Conservation (phyloP, 2,329 filamentous ascomycete species). For the Phialophora verrucosa region DNA sequence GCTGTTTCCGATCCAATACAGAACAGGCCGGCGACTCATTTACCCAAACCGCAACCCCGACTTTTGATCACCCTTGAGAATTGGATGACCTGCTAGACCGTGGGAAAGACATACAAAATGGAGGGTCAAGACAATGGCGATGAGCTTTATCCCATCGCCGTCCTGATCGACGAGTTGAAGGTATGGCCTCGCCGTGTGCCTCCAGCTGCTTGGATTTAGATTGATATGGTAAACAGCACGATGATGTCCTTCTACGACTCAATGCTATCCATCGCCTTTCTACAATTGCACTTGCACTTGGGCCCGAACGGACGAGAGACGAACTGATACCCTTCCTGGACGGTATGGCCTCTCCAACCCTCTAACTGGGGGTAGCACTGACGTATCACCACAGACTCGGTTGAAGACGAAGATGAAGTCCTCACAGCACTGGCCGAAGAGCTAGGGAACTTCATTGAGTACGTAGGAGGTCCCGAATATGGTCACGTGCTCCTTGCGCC, state of each 20-base stretch:
- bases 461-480: slow-evolving; percentile 91
- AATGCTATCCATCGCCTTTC: slow-evolving; percentile 98
- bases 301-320: slow-evolving; percentile 93
- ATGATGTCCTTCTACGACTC: slow-evolving; percentile 95
- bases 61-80: slow-evolving; percentile 30
- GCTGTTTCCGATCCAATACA: slow-evolving; percentile 7
- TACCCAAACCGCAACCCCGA: slow-evolving; percentile 14
- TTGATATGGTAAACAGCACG: slow-evolving; percentile 69
- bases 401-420: slow-evolving; percentile 98
- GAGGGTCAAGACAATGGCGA: slow-evolving; percentile 90
- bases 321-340: slow-evolving; percentile 99
- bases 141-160: slow-evolving; percentile 99
- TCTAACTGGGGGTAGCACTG: slow-evolving; percentile 38
- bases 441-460: slow-evolving; percentile 94
- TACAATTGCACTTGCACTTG: slow-evolving; percentile 94
- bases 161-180: slow-evolving; percentile 99
- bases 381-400: slow-evolving; percentile 72
- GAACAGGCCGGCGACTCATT: slow-evolving; percentile 1
- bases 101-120: slow-evolving; percentile 67
- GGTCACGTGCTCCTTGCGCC: slow-evolving; percentile 96
- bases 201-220: slow-evolving; percentile 16
- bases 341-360: slow-evolving; percentile 63
- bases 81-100: slow-evolving; percentile 40
- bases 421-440: slow-evolving; percentile 96
- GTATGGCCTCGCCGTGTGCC: slow-evolving; percentile 58